A percentile compares a stretch with the other conserved stretches of the same genome.
Evolutionary conservation across 495 filamentous ascomycete genomes (phyloP).

Genomic region (Neurospora discreta): DNA sequence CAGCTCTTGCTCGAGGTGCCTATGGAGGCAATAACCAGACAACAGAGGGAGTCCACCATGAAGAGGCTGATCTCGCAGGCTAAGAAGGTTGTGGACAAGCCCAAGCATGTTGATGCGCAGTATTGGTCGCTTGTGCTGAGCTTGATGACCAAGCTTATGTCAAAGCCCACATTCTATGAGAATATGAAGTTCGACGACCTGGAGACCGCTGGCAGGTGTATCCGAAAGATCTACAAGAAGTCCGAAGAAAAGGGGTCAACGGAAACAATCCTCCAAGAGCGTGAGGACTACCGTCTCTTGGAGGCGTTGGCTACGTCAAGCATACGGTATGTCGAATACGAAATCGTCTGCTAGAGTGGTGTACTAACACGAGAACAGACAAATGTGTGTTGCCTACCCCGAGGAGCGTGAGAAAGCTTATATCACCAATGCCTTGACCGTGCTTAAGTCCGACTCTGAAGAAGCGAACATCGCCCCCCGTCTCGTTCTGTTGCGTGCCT

Average conservation of each 20-base stretch:
- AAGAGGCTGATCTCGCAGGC: slow-evolving; percentile 9
- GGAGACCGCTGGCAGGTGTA: slow-evolving; percentile 12
- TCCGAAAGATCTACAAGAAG: slow-evolving; percentile 4
- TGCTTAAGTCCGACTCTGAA: slow-evolving; percentile 14
- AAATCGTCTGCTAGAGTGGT: not conserved
- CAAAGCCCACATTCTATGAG: slow-evolving; percentile 37
- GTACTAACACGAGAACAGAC: slow-evolving; percentile 12
- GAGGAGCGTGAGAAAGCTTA: slow-evolving; percentile 26
- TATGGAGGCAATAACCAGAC: slow-evolving; percentile 6
- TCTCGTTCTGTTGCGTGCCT: slow-evolving; percentile 12
- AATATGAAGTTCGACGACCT: slow-evolving; percentile 21
- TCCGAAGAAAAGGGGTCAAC: slow-evolving; percentile 2
- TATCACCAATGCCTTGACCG: slow-evolving; percentile 13
- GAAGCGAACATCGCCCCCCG: slow-evolving; percentile 11
- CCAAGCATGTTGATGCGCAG: not conserved
- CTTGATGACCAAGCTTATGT: slow-evolving; percentile 37
- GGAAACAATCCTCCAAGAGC: slow-evolving; percentile 1
- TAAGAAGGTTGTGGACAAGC: not conserved
- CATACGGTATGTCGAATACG: slow-evolving; percentile 15
- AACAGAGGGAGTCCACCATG: slow-evolving; percentile 17
- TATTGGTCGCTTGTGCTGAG: slow-evolving; percentile 27
- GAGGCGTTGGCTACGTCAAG: slow-evolving; percentile 19
- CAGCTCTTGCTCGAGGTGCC: slow-evolving; percentile 14
- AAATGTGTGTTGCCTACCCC: slow-evolving; percentile 21
- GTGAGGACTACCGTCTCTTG: slow-evolving; percentile 14